phyloP scores from a whole-genome alignment of 1,139 yeast genomes.

The Kodamaea arcana region DNA sequence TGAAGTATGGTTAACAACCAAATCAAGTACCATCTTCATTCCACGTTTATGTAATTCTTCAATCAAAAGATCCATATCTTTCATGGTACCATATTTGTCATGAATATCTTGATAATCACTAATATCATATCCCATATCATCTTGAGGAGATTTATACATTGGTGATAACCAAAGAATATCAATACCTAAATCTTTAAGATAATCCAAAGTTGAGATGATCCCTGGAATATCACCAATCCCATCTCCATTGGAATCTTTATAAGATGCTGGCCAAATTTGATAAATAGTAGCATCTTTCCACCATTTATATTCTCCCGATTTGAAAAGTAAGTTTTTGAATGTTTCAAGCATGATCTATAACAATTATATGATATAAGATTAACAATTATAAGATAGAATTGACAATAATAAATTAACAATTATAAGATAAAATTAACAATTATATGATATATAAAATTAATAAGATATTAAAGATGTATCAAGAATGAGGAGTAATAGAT shows the following conservation, averaged over 20 bases:
- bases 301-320: conserved; percentile 36
- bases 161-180: conserved; percentile 59
- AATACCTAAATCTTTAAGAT: conserved; percentile 47
- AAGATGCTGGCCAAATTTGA: conserved; percentile 59
- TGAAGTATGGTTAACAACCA: conserved; percentile 59
- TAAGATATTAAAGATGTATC: too few relatives aligned
- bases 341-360: conserved; percentile 6
- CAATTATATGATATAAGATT: conserved; percentile 9
- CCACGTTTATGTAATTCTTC: conserved; percentile 46
- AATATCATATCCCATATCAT: conserved; percentile 64
- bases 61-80: conserved; percentile 48
- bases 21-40: conserved; percentile 49
- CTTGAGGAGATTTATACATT: conserved; percentile 55
- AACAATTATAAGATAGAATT: too few relatives aligned
- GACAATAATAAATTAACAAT: too few relatives aligned
- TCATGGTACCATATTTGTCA: conserved; percentile 50
- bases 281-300: conserved; percentile 57
- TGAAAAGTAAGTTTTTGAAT: too few relatives aligned
- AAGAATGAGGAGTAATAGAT: too few relatives aligned
- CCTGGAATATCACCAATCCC: conserved; percentile 58
- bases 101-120: conserved; percentile 49
- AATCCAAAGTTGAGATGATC: conserved; percentile 48
- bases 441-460: too few relatives aligned
- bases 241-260: conserved; percentile 54
- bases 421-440: too few relatives aligned